A percentile compares a stretch with the other conserved stretches of the same genome.
phyloP scores from a whole-genome alignment of 768 basidiomycete species.

The Suillus americanus region DNA sequence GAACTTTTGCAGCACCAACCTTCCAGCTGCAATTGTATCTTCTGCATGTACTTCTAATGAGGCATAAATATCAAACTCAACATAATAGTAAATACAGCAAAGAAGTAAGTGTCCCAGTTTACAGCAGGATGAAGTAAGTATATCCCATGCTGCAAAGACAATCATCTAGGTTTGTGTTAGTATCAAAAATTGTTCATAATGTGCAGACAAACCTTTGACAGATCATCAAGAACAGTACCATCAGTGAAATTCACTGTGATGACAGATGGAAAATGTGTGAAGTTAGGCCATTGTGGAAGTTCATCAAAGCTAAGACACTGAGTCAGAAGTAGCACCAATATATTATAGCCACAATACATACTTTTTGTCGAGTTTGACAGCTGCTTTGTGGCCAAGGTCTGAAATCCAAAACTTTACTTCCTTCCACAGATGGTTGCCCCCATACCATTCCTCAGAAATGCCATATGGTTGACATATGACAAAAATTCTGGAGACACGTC shows the following conservation, averaged over 20 bases:
- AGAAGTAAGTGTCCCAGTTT: slow-evolving; percentile 27
- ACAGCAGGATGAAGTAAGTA: slow-evolving; percentile 15
- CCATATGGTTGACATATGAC: too few relatives aligned
- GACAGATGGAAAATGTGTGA: slow-evolving; percentile 34
- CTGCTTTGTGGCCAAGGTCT: slow-evolving; percentile 7
- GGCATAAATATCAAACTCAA: slow-evolving; percentile 32
- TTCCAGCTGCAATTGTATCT: slow-evolving; percentile 23
- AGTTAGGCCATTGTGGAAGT: slow-evolving; percentile 33
- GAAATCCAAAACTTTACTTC: slow-evolving; percentile 12
- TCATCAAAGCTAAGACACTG: slow-evolving; percentile 20
- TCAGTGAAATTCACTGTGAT: slow-evolving; percentile 31
- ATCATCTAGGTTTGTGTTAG: slow-evolving; percentile 17
- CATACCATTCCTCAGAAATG: too few relatives aligned
- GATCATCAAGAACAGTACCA: slow-evolving; percentile 35
- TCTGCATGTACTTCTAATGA: slow-evolving; percentile 33
- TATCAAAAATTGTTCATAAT: neutral
- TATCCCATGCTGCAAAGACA: slow-evolving; percentile 27
- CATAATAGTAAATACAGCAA: slow-evolving; percentile 27
- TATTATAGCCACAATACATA: slow-evolving; percentile 13
- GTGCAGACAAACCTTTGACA: slow-evolving; percentile 29
- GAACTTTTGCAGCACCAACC: slow-evolving; percentile 19
- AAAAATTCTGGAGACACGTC: too few relatives aligned
- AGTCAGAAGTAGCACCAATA: neutral
- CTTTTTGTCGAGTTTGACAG: slow-evolving; percentile 17
- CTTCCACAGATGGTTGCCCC: neutral